phyloP scores from a whole-genome alignment of 805 yeast genomes.

The Kuraishia capsulata region DNA sequence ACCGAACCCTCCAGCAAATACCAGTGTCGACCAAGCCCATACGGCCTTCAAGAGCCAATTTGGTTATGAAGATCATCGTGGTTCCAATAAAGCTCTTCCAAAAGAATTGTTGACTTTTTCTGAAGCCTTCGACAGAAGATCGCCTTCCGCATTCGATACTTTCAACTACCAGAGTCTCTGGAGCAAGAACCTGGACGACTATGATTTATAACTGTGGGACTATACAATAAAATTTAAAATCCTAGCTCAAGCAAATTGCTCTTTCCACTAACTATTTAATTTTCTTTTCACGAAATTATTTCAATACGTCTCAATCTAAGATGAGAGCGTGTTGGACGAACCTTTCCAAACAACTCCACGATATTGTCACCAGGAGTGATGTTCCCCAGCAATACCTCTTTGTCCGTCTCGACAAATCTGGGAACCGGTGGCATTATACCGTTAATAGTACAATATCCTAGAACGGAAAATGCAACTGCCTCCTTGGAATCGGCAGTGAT shows the following conservation, averaged over 20 bases:
- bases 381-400: constrained; percentile 13
- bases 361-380: constrained; percentile 17
- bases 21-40: too few relatives aligned
- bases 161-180: not conserved
- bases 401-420: constrained; percentile 11
- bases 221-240: too few relatives aligned
- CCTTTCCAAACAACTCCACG: constrained; percentile 9
- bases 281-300: not conserved
- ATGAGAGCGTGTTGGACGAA: not conserved
- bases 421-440: constrained; percentile 16
- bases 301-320: not conserved
- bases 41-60: too few relatives aligned
- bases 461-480: constrained; percentile 17
- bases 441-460: constrained; percentile 14
- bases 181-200: not conserved
- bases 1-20: too few relatives aligned
- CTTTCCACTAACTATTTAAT: too few relatives aligned
- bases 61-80: too few relatives aligned
- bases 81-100: too few relatives aligned
- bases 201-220: not conserved
- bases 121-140: not conserved
- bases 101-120: too few relatives aligned
- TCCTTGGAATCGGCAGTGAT: constrained; percentile 14
- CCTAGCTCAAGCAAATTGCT: not conserved
- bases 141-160: not conserved